Percentiles rank a stretch among this genome's conserved stretches.
phyloP scores from a whole-genome alignment of 331 rosid species.

The Saraca asoca region DNA sequence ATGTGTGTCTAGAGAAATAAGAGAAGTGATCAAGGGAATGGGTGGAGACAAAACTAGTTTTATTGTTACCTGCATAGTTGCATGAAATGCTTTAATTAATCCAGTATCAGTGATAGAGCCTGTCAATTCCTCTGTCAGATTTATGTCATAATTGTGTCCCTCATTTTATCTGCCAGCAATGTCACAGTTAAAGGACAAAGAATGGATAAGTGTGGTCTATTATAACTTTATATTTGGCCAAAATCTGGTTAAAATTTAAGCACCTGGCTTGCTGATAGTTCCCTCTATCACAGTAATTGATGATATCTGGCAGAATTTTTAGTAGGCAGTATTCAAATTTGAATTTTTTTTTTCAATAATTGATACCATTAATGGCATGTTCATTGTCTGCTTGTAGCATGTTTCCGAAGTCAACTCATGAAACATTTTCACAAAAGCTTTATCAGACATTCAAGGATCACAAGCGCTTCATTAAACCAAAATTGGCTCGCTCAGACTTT shows the following conservation, averaged over 20 bases:
- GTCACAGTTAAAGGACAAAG: conserved; percentile 25
- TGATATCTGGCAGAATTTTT: conserved; percentile 34
- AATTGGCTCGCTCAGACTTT: conserved; percentile 83
- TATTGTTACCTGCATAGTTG: no score
- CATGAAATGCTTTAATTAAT: conserved; percentile 1
- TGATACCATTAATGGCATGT: conserved; percentile 14
- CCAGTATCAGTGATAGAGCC: conserved; percentile 10
- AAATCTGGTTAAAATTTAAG: background rate
- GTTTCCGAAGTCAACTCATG: conserved; percentile 94
- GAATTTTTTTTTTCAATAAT: background rate
- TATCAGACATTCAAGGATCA: conserved; percentile 84
- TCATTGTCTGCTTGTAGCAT: conserved; percentile 56
- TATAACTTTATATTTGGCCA: conserved; percentile 11
- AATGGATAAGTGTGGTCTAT: conserved; percentile 25
- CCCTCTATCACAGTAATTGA: conserved; percentile 15
- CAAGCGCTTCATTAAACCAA: conserved; percentile 91
- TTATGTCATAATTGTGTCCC: conserved; percentile 5
- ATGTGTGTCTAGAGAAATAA: conserved; percentile 33
- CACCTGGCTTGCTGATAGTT: conserved; percentile 32
- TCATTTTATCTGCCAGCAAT: background rate
- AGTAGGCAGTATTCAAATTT: background rate
- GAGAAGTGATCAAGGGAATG: conserved; percentile 9
- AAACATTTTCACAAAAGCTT: conserved; percentile 81
- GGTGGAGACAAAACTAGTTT: background rate
- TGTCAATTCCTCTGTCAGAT: conserved; percentile 17